Evolutionary conservation across 805 yeast genomes (phyloP), one percentile per base, ranked within the genome.

Genomic region (Cyberlindnera mrakii): DNA sequence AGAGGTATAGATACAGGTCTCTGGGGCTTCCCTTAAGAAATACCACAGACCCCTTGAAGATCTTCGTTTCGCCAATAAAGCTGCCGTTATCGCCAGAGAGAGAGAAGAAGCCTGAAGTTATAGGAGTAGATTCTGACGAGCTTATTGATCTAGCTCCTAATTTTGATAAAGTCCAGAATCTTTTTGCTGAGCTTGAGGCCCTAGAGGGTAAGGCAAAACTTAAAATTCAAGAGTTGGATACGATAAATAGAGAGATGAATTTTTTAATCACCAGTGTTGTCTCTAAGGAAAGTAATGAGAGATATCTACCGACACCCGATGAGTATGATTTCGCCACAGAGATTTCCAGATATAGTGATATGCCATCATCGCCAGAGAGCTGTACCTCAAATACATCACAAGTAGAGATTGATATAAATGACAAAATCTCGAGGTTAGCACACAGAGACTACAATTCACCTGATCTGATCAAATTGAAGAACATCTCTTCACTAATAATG

Each of bases 311-410:
- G 4, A 54, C 57, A 0, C 57, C 59, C 1, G 39, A 45, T 4
- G 57, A 49, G 7, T 36, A 42, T 19, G 37, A 33, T 16, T 15
- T 15, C 32, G 17, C 20, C 4, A 20, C 25, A 40, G 27, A 18
- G 18, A 17, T 23, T 11, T 37, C 32, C 15, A 25, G 33, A 16
- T 29, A 40, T 17, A 18, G 35, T 6, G 42, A 50, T 25, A 35
- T 49, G 4, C 55, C 59, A 4, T 55, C 59, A 4, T 55, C 58
- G 6, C 58, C 58, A 2, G 53, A 46, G 25, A 48, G 52, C 2
- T 43, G 40, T 33, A 45, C 40, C 1, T 53, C 57, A 14, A 43
- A 41, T 16, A 38, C 43, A 1, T 42, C 50, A 11, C 52, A 54
- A n/a, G 8, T 49, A 7, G 58, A 54, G 38, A 44, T 54, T 9